Percentiles rank a stretch among this genome's conserved stretches.
phyloP scores from a whole-genome alignment of 2,329 filamentous ascomycete genomes.

The Aspergillus sergii region DNA sequence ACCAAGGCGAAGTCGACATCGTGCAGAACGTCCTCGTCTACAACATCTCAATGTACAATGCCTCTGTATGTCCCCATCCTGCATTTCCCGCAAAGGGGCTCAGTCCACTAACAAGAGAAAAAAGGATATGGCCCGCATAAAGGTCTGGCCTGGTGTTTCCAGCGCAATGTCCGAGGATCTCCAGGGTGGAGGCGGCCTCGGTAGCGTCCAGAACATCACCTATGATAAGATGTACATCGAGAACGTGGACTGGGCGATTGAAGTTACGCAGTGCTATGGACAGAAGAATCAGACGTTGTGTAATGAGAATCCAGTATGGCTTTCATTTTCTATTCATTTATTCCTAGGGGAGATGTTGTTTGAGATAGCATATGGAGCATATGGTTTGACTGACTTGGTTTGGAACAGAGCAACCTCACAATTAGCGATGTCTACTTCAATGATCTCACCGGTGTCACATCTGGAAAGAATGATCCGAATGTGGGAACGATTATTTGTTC shows the following conservation, averaged over 20 bases:
- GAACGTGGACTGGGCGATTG: constrained; percentile 68
- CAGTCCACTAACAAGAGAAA: constrained; percentile 11
- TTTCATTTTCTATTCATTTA: background rate
- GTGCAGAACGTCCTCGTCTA: constrained; percentile 70
- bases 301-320: constrained; percentile 55
- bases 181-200: constrained; percentile 66
- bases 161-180: constrained; percentile 61
- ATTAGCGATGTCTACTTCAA: constrained; percentile 60
- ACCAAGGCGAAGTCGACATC: constrained; percentile 64
- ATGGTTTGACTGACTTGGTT: background rate
- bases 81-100: too few relatives aligned
- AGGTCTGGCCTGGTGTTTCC: constrained; percentile 67
- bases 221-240: constrained; percentile 63
- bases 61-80: constrained; percentile 40
- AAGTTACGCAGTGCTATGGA: constrained; percentile 68
- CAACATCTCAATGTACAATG: constrained; percentile 62
- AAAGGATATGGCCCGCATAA: constrained; percentile 69
- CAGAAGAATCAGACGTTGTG: constrained; percentile 66
- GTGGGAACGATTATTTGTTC: constrained; percentile 54
- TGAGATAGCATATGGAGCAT: background rate
- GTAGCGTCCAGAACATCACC: constrained; percentile 67
- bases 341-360: background rate
- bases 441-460: constrained; percentile 60
- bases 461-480: constrained; percentile 45
- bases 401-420: constrained; percentile 46